Conservation (phyloP, 2,329 filamentous ascomycete species). For the Rutstroemia sp. region DNA sequence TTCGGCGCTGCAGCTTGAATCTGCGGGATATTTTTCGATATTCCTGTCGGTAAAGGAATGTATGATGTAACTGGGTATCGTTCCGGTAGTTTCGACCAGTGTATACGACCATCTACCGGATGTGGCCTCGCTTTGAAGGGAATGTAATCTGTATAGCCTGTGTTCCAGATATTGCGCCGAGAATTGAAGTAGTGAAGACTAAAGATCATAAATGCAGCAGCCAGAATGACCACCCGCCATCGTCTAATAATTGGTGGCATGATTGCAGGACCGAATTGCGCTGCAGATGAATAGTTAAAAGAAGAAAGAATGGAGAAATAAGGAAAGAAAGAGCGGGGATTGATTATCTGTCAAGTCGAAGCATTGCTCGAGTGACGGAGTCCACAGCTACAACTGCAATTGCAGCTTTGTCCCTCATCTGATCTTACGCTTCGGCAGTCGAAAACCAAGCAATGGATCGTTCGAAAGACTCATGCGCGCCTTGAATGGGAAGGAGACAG, state of each 20-base stretch:
- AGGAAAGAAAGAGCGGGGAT: not conserved
- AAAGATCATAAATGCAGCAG: slow-evolving; percentile 16
- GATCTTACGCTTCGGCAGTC: not conserved
- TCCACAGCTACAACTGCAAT: slow-evolving; percentile 1
- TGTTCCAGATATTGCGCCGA: slow-evolving; percentile 15
- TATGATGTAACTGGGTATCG: slow-evolving; percentile 23
- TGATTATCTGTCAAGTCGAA: slow-evolving; percentile 1
- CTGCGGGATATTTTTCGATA: slow-evolving; percentile 20
- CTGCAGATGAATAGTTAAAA: not conserved
- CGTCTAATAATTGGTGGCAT: slow-evolving; percentile 22
- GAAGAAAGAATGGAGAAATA: not conserved
- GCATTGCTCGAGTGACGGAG: slow-evolving; percentile 1
- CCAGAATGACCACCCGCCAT: slow-evolving; percentile 21
- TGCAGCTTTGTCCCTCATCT: not conserved
- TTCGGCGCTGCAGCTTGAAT: slow-evolving; percentile 21
- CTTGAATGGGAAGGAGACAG: not conserved
- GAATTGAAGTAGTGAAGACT: slow-evolving; percentile 23
- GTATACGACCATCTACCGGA: slow-evolving; percentile 51
- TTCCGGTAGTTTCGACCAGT: slow-evolving; percentile 28
- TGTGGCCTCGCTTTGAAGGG: slow-evolving; percentile 6
- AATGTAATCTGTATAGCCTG: slow-evolving; percentile 15
- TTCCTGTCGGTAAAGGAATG: slow-evolving; percentile 24
- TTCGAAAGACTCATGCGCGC: slow-evolving; percentile 3
- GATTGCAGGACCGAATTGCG: not conserved
- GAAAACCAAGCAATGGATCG: slow-evolving; percentile 1